Base-by-base conservation (phyloP, 2,329 filamentous ascomycete species). In the Epichloe scottii region DNA sequence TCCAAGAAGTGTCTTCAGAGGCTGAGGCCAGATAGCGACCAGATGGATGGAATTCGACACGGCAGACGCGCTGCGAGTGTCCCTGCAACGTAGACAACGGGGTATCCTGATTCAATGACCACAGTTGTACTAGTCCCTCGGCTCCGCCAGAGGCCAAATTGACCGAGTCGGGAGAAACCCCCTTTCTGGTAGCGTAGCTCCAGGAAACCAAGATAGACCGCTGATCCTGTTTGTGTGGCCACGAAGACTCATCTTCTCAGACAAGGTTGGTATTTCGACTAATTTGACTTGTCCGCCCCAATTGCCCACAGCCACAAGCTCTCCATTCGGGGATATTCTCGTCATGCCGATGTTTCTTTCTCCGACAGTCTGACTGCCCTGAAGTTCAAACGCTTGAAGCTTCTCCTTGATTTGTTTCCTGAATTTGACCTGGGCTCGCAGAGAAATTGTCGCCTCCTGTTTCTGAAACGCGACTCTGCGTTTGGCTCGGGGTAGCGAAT, bases 1-100 rank as follows among this genome's bases (percentile, higher is more conserved):
- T 82, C 93, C 93, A 98, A 0, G 93, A 95, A 2, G 89, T 95
- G 64, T 98, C 93, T 61, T 93, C 93, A 0, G 89, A 95, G 6
- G 93, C 93, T 1, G 90, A 95, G 5, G 91, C 93, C 5, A 97
- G 74, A 62, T 91, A 97, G 55, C 78, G 78, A 3, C 91, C 91
- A 0, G 88, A 95, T 0, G 93, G 93, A 58, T 98, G 93, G 62
- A 97, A 95, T 53, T 95, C 93, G 12, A 95, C 85, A 51, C 91
- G 82, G 60, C 89, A 95, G 8, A 98, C 89, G 54, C 93, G 84
- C 50, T 86, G 87, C 4, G 79, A 83, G 63, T 98, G 93, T 1
- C 91, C 93, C 23, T 83, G 77, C 0, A 97, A 74, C 0, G 87
- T 94, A 0, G 86, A 79, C 4, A 96, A 64, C 0, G 93, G 93